Base-by-base conservation (phyloP, 208 protist genomes). In the Naegleria fowleri region DNA sequence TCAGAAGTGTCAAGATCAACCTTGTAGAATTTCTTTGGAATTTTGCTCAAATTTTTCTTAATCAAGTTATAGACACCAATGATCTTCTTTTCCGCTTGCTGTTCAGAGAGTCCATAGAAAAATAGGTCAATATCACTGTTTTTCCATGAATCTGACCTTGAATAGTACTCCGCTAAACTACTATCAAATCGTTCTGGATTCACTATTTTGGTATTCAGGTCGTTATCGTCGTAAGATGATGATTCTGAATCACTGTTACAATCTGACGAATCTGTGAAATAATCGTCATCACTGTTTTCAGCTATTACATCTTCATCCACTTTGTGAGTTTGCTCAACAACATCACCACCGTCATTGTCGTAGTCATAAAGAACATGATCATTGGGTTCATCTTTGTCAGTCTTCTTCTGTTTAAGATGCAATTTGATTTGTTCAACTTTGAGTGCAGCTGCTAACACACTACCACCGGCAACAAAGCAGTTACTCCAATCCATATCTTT, bases 71-170 rank as follows among this genome's bases (percentile, higher is more conserved):
- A 86, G 0, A 86, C 1, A 19, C 48, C 7, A 43, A 43, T 13
- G 48, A 86, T 86, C 25, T 86, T 86, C 16, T 39, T 13, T 29
- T 86, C 83, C 48, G 83, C 83, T 86, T 86, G 22, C n/a, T 86
- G 5, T 86, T 15, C 19, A 29, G 55, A 29, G 22, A 67, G 55
- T 29, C 22, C 55, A 67, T 67, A 67, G 19, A 67, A 67, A 29
- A 67, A 67, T 22, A 67, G 11, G 22, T 67, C 55, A 67, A 67
- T 67, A 67, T 67, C 55, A 67, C 19, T 29, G 22, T 67, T 29
- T 67, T 67, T 67, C 55, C 55, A 67, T 29, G 22, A 22, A 67
- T 15, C 3, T 4, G 55, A 15, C 2, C 6, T 4, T 67, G 55
- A 22, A 19, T 29, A 67, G 19, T 67, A 67, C 19, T 19, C 1